phyloP scores from a whole-genome alignment of 2,329 filamentous ascomycete species.

The Fusarium goolgardi region DNA sequence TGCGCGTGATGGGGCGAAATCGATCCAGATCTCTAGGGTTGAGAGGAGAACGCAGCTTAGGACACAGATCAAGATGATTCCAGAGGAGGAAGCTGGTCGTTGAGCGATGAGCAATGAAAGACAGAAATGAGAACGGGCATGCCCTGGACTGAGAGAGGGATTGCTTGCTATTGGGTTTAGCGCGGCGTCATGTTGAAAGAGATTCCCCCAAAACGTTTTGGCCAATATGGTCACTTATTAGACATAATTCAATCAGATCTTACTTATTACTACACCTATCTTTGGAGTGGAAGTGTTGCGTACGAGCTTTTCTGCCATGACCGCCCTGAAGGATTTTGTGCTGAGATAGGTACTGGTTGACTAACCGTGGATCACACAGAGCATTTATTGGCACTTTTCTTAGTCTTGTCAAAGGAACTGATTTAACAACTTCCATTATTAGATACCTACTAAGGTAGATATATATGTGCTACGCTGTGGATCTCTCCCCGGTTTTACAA shows the following conservation, averaged over 20 bases:
- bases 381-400: neutral
- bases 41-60: constrained; percentile 53
- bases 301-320: neutral
- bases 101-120: constrained; percentile 6
- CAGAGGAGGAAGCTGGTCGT: constrained; percentile 39
- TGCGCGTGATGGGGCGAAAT: constrained; percentile 40
- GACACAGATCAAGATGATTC: constrained; percentile 53
- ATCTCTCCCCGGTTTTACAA: constrained; percentile 17
- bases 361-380: neutral
- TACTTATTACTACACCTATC: neutral
- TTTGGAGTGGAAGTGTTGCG: neutral
- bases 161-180: constrained; percentile 34
- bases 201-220: constrained; percentile 28
- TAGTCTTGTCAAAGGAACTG: too few species aligned
- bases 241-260: neutral
- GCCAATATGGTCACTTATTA: constrained; percentile 5
- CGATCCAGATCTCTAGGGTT: constrained; percentile 40
- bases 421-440: neutral
- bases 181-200: constrained; percentile 31
- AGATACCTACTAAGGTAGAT: too few species aligned
- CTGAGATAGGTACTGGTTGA: neutral
- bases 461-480: neutral
- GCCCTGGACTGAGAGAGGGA: neutral
- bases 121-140: neutral
- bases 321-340: neutral